A percentile compares a stretch with the other conserved stretches of the same genome.
phyloP scores from a whole-genome alignment of 345 rosid genomes.

The Microcos paniculata region DNA sequence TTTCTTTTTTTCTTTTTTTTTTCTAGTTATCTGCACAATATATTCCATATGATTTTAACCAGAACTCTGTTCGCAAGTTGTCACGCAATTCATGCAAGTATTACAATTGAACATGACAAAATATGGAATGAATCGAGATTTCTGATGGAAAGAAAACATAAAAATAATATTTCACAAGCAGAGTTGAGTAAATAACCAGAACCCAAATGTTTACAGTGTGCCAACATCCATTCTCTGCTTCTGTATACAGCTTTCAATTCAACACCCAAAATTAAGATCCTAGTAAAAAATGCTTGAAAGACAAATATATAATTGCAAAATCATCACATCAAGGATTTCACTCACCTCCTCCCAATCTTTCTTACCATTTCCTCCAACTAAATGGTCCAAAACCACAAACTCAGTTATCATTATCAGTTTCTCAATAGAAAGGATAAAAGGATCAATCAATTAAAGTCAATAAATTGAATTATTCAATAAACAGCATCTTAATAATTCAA shows the following conservation, averaged over 20 bases:
- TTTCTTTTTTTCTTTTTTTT: no score
- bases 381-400: background rate
- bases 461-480: conserved; percentile 12
- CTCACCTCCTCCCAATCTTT: background rate
- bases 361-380: background rate
- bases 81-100: background rate
- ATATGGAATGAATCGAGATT: background rate
- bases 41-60: background rate
- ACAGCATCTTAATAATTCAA: background rate
- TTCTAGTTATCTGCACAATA: background rate
- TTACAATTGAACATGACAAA: background rate
- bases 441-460: background rate
- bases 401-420: background rate
- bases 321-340: background rate
- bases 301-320: background rate
- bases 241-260: background rate
- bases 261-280: background rate
- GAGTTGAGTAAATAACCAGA: background rate
- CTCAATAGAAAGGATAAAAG: background rate
- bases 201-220: background rate
- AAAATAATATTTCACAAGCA: background rate
- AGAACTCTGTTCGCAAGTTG: background rate
- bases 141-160: background rate
- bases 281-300: background rate
- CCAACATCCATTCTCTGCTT: background rate